A percentile compares a stretch with the other conserved stretches of the same genome.
Conservation (phyloP, 139 green algal genomes). For the Chara braunii region DNA sequence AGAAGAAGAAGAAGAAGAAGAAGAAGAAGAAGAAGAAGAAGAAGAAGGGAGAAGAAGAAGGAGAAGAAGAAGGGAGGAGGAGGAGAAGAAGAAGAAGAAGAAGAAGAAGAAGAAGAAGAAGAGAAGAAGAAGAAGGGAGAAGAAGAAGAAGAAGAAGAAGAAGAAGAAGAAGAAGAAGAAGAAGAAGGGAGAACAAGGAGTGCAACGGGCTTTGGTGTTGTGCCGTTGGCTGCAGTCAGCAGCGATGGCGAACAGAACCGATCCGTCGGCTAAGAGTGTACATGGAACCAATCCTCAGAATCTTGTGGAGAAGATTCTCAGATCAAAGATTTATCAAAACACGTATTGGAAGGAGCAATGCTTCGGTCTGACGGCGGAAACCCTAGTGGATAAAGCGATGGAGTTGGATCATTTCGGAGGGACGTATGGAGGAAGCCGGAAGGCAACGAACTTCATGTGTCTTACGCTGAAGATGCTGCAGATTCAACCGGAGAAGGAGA, state of each 20-base stretch:
- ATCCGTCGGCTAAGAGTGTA: conserved; percentile 23
- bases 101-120: no score
- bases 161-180: no score
- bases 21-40: no score
- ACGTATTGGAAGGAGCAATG: conserved; percentile 98
- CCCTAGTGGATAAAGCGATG: conserved; percentile 89
- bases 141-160: no score
- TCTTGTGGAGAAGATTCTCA: conserved; percentile 43
- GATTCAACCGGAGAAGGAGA: conserved; percentile 94
- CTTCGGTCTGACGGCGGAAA: conserved; percentile 87
- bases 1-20: no score
- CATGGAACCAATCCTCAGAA: conserved; percentile 45
- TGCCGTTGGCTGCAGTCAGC: no score
- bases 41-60: no score
- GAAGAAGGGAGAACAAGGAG: no score
- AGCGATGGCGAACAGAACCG: conserved; percentile 45
- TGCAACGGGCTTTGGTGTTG: no score
- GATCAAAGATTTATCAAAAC: conserved; percentile 73
- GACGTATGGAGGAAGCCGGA: conserved; percentile 73
- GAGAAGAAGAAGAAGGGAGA: no score
- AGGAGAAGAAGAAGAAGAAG: no score
- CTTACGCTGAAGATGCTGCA: conserved; percentile 96
- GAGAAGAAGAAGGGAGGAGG: no score
- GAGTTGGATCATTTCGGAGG: conserved; percentile 69
- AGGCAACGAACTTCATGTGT: conserved; percentile 86